Evolutionary conservation across 148 eudicot genomes (phyloP).

Genomic region (Camellia japonica): DNA sequence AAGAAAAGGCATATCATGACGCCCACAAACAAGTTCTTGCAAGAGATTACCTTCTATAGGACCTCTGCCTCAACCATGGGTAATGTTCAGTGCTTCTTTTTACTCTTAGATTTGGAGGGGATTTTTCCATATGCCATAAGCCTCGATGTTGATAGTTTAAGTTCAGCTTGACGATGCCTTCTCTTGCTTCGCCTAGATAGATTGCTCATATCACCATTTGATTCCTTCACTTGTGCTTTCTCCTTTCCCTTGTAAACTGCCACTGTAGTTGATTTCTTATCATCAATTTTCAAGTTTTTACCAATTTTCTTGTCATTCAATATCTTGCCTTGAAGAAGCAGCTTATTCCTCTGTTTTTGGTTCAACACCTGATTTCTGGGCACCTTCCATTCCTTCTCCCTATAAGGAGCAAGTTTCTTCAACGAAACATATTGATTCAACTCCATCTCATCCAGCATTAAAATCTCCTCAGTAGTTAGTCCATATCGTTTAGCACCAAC

Average conservation of each 20-base stretch:
- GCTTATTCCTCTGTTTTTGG: constrained; percentile 34
- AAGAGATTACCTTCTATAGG: constrained; percentile 14
- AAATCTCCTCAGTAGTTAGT: constrained; percentile 52
- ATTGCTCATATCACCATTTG: constrained; percentile 31
- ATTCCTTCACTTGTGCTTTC: constrained; percentile 23
- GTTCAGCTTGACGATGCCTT: constrained; percentile 40
- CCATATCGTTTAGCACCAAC: constrained; percentile 62
- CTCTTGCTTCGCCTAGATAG: constrained; percentile 55
- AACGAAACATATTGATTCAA: constrained; percentile 80
- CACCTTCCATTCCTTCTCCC: constrained; percentile 81
- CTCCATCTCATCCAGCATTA: constrained; percentile 74
- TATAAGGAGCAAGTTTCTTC: constrained; percentile 85
- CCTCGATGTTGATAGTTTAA: constrained; percentile 42
- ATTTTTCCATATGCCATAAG: constrained; percentile 58
- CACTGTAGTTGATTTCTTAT: constrained; percentile 6
- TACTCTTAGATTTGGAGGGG: constrained; percentile 50
- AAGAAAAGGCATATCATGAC: background rate
- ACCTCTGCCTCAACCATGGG: background rate
- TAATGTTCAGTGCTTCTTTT: constrained; percentile 39
- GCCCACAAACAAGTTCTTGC: background rate
- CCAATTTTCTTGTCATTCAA: constrained; percentile 19
- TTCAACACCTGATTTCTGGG: constrained; percentile 38
- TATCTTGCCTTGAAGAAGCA: constrained; percentile 30
- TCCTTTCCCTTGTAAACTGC: constrained; percentile 16
- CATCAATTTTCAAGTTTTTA: constrained; percentile 23